Evolutionary conservation across 2,329 filamentous ascomycete species (phyloP), one percentile per base, ranked within the genome.

Genomic region (Metarhizium humberi): DNA sequence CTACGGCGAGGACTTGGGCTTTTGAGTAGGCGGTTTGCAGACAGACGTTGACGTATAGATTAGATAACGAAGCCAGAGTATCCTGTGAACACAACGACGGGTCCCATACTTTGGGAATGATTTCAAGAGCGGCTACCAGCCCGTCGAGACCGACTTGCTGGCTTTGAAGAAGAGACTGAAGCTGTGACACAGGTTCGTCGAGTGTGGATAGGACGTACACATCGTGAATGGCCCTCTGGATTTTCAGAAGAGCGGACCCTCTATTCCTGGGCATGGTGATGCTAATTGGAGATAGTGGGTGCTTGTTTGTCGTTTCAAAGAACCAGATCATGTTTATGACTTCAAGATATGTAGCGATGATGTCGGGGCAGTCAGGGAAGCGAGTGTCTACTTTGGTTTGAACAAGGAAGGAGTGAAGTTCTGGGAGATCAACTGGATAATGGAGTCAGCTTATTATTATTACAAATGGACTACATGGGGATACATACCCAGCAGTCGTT

Each of bases 301-400:
- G 56, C 8, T 54, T 55, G 30, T 57, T 63, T 16, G 58, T 55
- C 40, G 52, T 61, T 51, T 67, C 62, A 29, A 72, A 62, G 32
- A 62, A 64, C 57, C 70, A 68, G 4, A 75, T 64, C 13, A 73
- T 62, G 57, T 78, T 79, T 25, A 73, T 61, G 1, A 76, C 70
- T 58, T 79, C 75, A 2, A 79, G 64, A 48, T 76, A 76, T 0
- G 75, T 72, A 0, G 76, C 74, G 8, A 71, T 63, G 6, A 78
- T 65, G 36, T 79, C 75, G 0, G 75, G 71, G 10, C 69, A 73
- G 55, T 63, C 51, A 3, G 62, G 49, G 10, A 59, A 65, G 5
- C 61, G 54, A 4, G 60, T 56, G 29, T 61, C 63, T 6, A 64
- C 57, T 52, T 64, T 63, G 20, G 57, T 62, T 32, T 64, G 56